phyloP scores from a whole-genome alignment of 139 green algal species.

The Closterium sp. region DNA sequence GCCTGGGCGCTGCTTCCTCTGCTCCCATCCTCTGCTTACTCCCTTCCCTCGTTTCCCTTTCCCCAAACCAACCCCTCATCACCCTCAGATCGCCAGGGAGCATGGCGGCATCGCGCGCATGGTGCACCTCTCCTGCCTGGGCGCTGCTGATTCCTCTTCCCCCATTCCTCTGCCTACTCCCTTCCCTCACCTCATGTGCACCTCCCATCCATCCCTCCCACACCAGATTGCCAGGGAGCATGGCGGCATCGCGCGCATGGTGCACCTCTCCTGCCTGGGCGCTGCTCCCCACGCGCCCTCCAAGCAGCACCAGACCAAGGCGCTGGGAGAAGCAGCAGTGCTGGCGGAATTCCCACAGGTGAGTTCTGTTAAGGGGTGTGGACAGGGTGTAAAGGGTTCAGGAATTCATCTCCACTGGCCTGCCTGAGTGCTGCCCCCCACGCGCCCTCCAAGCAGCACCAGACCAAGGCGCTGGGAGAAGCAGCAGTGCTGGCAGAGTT shows the following conservation, averaged over 20 bases:
- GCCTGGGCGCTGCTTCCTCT: constrained; percentile 63
- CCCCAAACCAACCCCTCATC: no score
- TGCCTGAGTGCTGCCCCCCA: constrained; percentile 67
- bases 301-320: constrained; percentile 76
- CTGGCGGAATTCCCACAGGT: constrained; percentile 25
- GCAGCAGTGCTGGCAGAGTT: constrained; percentile 37
- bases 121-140: constrained; percentile 62
- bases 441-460: constrained; percentile 66
- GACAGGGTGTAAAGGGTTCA: constrained; percentile 1
- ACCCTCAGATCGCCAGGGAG: constrained; percentile 33
- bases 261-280: constrained; percentile 12
- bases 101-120: constrained; percentile 35
- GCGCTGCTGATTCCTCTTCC: constrained; percentile 63
- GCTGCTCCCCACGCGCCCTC: constrained; percentile 65
- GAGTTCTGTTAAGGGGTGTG: constrained; percentile 5
- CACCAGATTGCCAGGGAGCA: constrained; percentile 31
- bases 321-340: constrained; percentile 53
- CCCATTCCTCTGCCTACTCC: no score
- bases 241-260: no score
- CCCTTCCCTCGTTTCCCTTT: no score
- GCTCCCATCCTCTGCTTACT: neutral
- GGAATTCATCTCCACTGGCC: constrained; percentile 48
- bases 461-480: constrained; percentile 73
- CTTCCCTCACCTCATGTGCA: neutral
- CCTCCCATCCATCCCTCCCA: no score